Percentiles rank a stretch among this genome's conserved stretches.
These are phyloP conservation scores for Beauveria medogensis DNA, from an alignment of 2,329 filamentous ascomycete species.

Conservation along the genomic window DNA sequence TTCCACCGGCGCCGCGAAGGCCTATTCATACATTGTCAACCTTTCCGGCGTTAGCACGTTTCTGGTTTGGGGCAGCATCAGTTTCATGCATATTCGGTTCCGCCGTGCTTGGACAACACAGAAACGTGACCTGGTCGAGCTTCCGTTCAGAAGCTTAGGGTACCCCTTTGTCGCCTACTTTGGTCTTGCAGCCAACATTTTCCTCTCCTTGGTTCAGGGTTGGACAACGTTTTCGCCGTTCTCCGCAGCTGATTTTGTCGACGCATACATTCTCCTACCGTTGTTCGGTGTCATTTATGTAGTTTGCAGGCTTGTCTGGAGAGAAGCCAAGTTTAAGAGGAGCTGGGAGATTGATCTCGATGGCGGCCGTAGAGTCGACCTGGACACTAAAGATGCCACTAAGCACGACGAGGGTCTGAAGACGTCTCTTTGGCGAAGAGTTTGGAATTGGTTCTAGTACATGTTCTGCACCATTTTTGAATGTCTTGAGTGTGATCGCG, in stretches of 20 bases:
- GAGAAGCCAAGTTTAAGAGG: slow-evolving; percentile 40
- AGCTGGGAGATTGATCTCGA: slow-evolving; percentile 48
- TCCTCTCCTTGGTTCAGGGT: slow-evolving; percentile 53
- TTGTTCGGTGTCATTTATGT: slow-evolving; percentile 51
- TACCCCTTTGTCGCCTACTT: slow-evolving; percentile 55
- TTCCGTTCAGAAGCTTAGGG: slow-evolving; percentile 47
- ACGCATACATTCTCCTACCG: slow-evolving; percentile 54
- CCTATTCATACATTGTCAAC: slow-evolving; percentile 64
- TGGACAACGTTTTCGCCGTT: slow-evolving; percentile 54
- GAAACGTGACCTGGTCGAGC: slow-evolving; percentile 42
- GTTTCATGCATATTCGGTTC: slow-evolving; percentile 64
- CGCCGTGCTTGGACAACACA: slow-evolving; percentile 54
- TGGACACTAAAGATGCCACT: slow-evolving; percentile 35
- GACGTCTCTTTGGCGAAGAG: slow-evolving; percentile 34
- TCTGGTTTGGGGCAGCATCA: slow-evolving; percentile 63
- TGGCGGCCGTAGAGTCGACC: slow-evolving; percentile 45
- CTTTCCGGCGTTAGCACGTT: slow-evolving; percentile 63
- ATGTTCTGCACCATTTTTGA: not conserved
- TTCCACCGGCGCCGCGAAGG: slow-evolving; percentile 55
- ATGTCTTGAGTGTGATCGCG: not conserved
- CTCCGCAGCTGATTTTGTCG: slow-evolving; percentile 49
- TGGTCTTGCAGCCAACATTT: slow-evolving; percentile 48
- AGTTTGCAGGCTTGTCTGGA: slow-evolving; percentile 45
- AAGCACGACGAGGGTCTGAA: slow-evolving; percentile 23
- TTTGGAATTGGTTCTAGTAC: slow-evolving; percentile 32